Conservation (phyloP, 1,139 yeast genomes). For the Magnusiomyces fungicola region DNA sequence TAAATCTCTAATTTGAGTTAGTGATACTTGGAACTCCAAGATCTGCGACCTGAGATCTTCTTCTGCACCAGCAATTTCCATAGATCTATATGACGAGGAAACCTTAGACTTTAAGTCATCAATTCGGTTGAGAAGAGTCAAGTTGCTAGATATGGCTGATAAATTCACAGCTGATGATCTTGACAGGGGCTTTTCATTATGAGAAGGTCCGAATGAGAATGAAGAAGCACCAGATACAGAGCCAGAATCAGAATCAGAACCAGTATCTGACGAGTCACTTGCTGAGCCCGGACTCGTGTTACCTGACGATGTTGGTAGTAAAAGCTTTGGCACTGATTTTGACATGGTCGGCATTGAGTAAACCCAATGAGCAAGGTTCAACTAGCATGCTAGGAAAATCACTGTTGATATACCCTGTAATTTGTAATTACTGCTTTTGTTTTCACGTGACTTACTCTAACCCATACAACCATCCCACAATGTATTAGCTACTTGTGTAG, state of each 20-base stretch:
- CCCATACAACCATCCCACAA: too few relatives aligned
- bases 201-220: background rate
- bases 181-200: background rate
- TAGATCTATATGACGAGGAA: background rate
- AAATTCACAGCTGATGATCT: background rate
- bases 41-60: conserved; percentile 1
- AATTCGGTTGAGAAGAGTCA: background rate
- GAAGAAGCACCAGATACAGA: background rate
- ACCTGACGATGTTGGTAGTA: background rate
- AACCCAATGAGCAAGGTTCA: too few relatives aligned
- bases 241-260: background rate
- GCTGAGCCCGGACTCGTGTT: background rate
- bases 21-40: background rate
- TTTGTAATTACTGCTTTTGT: too few relatives aligned
- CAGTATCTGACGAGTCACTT: background rate
- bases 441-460: too few relatives aligned
- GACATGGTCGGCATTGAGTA: too few relatives aligned
- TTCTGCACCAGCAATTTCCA: conserved; percentile 1
- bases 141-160: background rate
- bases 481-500: too few relatives aligned
- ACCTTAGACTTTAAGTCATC: background rate
- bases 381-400: too few relatives aligned
- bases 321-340: background rate
- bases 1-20: background rate
- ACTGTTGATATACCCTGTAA: too few relatives aligned